These are phyloP conservation scores for Alternaria tenuissima DNA, from an alignment of 2,329 filamentous ascomycete genomes.

Conservation along the genomic window DNA sequence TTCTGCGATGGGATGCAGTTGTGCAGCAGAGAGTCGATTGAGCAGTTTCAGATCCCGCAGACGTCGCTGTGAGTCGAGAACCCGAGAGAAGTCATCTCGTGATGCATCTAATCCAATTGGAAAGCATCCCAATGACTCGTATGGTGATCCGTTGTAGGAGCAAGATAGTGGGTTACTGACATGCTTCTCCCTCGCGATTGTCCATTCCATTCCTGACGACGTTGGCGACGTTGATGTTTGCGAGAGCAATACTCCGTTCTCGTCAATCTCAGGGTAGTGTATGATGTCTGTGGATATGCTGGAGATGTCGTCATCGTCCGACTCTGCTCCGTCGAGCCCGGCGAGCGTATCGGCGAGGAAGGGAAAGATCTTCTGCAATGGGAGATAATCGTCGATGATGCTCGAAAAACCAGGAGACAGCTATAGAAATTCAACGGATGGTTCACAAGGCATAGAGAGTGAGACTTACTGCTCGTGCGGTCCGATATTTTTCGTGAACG, in stretches of 20 bases:
- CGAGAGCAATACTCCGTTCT: conserved; percentile 37
- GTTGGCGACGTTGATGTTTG: conserved; percentile 26
- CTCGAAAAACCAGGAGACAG: conserved; percentile 41
- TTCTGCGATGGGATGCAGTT: conserved; percentile 33
- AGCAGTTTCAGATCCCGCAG: conserved; percentile 43
- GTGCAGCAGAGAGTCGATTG: conserved; percentile 30
- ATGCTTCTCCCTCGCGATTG: conserved; percentile 32
- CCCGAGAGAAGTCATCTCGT: conserved; percentile 41
- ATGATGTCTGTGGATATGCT: conserved; percentile 43
- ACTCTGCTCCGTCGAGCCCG: conserved; percentile 35
- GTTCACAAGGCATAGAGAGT: neutral
- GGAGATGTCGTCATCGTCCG: conserved; percentile 34
- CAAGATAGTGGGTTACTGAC: conserved; percentile 44
- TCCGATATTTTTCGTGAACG: conserved; percentile 47
- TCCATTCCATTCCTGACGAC: conserved; percentile 40
- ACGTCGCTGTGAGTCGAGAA: conserved; percentile 44
- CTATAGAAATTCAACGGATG: conserved; percentile 20
- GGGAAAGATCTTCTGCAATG: conserved; percentile 41
- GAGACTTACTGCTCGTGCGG: conserved; percentile 37
- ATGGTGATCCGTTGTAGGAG: conserved; percentile 39
- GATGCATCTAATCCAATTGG: conserved; percentile 47
- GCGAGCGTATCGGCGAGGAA: conserved; percentile 34
- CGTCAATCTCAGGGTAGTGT: conserved; percentile 45
- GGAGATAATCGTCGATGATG: conserved; percentile 43
- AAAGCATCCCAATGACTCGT: conserved; percentile 46